These are phyloP conservation scores for Bolboschoenus planiculmis DNA, from an alignment of 176 grass and related monocot species.

Conservation along the genomic window DNA sequence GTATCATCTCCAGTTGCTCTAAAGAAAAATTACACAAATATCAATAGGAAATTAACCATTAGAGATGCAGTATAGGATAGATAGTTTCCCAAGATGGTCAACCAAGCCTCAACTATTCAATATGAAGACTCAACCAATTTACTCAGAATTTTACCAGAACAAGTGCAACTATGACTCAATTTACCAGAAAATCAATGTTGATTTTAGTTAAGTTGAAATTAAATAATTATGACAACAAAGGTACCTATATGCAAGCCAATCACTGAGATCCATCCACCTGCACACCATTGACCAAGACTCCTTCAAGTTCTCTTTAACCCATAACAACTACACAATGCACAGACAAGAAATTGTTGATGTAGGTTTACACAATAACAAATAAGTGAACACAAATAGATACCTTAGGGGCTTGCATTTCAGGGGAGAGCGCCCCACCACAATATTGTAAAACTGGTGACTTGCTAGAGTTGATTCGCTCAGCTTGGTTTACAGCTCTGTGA, in stretches of 20 bases:
- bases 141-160: background rate
- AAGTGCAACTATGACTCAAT: background rate
- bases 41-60: conserved; percentile 13
- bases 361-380: background rate
- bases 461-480: conserved; percentile 66
- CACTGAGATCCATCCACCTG: conserved; percentile 98
- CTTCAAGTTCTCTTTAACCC: conserved; percentile 94
- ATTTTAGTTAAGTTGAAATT: background rate
- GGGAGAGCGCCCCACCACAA: conserved; percentile 75
- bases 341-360: background rate
- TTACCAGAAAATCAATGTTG: background rate
- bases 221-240: background rate
- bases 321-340: conserved; percentile 59
- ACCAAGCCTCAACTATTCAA: background rate
- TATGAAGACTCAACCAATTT: background rate
- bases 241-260: conserved; percentile 96
- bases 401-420: conserved; percentile 99
- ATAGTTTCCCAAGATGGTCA: background rate
- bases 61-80: background rate
- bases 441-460: conserved; percentile 85
- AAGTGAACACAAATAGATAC: conserved; percentile 26
- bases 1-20: conserved; percentile 96
- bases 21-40: conserved; percentile 22
- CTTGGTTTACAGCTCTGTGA: conserved; percentile 82
- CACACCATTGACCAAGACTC: conserved; percentile 88